Evolutionary conservation across 805 yeast genomes (phyloP), one percentile per base, ranked within the genome.

Genomic region (Myxozyma mucilagina): DNA sequence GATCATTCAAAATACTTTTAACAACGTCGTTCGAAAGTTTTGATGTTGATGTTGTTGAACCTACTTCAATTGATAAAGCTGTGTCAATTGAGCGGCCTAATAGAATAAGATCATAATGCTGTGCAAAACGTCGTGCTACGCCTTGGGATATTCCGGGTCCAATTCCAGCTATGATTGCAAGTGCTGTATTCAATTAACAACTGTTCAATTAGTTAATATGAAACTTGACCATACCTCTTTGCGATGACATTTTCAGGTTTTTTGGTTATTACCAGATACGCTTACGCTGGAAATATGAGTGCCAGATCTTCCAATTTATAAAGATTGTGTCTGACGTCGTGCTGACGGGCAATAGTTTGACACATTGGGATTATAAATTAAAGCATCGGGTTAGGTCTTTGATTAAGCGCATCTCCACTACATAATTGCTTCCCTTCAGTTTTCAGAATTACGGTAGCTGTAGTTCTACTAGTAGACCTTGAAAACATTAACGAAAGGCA

Each of bases 131-230:
- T 13, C 44, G 43, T 1, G 65, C 65, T 2, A 61, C 48, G 13
- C 32, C 50, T 18, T 42, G 51, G 16, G 65, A 61, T 11, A 61
- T 48, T 31, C 65, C 65, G 4, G 65, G 64, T 3, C 65, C 65
- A n/a, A 52, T 36, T 20, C 65, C 65, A 16, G 63, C 65, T 18
- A 61, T 52, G 43, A 61, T 44, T 43, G 64, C 63, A 13, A 61
- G 59, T 6, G 57, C 65, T 61, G 56, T 20, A 4, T 29, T 8
- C 32, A 10, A 24, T 34, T 16, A n/a, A 34, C 11, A 8, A 16
- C 29, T 32, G 24, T 32, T 34, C 13, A 32, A 11, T 10, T 9
- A 14, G 16, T 1, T n/a, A 9, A 4, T 20, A 32, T 34, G 11
- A 4, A 29, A 47, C 4, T 47, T 13, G 24, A 42, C 8, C 20